A percentile compares a stretch with the other conserved stretches of the same genome.
phyloP scores from a whole-genome alignment of 306 rosid species.

The Acacia acuminata region DNA sequence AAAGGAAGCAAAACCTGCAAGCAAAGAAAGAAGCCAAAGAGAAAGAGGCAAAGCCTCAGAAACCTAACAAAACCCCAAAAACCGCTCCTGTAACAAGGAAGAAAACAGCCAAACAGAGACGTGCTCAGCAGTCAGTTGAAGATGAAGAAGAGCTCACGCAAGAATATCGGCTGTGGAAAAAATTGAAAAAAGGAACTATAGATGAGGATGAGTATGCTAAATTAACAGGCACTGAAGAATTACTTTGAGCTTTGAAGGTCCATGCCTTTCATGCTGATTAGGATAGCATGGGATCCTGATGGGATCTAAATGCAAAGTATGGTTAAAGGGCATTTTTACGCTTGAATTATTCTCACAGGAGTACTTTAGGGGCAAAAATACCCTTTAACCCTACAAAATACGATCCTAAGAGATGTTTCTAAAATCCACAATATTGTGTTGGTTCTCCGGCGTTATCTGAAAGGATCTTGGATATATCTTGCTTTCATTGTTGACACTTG shows the following conservation, averaged over 20 bases:
- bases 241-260: slow-evolving; percentile 62
- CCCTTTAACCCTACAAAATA: not conserved
- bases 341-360: not conserved
- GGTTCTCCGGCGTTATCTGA: slow-evolving; percentile 22
- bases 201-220: slow-evolving; percentile 73
- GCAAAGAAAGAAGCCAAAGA: slow-evolving; percentile 71
- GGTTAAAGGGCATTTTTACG: not conserved
- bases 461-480: slow-evolving; percentile 18
- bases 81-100: slow-evolving; percentile 49
- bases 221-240: slow-evolving; percentile 83
- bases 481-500: slow-evolving; percentile 1
- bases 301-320: not conserved
- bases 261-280: slow-evolving; percentile 25
- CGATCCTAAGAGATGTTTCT: not conserved
- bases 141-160: slow-evolving; percentile 80
- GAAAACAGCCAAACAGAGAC: slow-evolving; percentile 89
- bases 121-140: slow-evolving; percentile 76
- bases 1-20: slow-evolving; percentile 76
- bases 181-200: slow-evolving; percentile 81
- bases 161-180: slow-evolving; percentile 82
- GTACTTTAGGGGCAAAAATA: not conserved
- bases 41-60: slow-evolving; percentile 60
- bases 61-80: slow-evolving; percentile 43
- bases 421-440: slow-evolving; percentile 6
- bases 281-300: slow-evolving; percentile 16